Conservation (phyloP, 257 asterid species). For the Petunia axillaris region DNA sequence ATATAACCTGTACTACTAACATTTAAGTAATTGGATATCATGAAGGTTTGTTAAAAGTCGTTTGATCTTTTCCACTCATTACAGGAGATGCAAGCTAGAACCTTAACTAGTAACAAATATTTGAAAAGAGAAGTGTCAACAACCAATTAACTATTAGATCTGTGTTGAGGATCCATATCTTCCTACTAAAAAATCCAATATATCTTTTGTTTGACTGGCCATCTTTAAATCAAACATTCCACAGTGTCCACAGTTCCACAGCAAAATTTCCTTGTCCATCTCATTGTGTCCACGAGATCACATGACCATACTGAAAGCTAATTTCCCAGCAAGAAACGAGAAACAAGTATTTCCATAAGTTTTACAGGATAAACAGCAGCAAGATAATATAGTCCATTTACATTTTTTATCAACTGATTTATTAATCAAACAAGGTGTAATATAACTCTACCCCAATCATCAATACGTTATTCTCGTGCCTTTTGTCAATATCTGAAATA, state of each 20-base stretch:
- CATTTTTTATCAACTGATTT: neutral
- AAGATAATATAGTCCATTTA: neutral
- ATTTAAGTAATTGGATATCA: constrained; percentile 1
- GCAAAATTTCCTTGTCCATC: neutral
- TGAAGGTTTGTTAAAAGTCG: constrained; percentile 5
- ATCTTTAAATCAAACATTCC: neutral
- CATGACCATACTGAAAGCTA: constrained; percentile 4
- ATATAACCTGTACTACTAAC: neutral
- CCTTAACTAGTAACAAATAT: neutral
- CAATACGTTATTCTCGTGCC: constrained; percentile 1
- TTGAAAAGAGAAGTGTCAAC: constrained; percentile 15
- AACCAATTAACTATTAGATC: neutral
- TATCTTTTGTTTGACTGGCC: constrained; percentile 14
- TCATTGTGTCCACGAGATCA: constrained; percentile 2
- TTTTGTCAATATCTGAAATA: neutral
- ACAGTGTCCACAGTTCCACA: neutral
- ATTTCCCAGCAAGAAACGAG: neutral
- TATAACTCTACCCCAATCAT: constrained; percentile 17
- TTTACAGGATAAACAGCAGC: constrained; percentile 16
- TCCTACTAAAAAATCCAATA: neutral
- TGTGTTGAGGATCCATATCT: constrained; percentile 1
- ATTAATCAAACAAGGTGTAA: constrained; percentile 1
- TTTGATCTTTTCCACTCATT: neutral
- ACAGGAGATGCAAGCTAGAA: neutral
- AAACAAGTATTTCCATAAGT: neutral